phyloP scores from a whole-genome alignment of 2,329 filamentous ascomycete species.

The Pseudocercospora eumusae region DNA sequence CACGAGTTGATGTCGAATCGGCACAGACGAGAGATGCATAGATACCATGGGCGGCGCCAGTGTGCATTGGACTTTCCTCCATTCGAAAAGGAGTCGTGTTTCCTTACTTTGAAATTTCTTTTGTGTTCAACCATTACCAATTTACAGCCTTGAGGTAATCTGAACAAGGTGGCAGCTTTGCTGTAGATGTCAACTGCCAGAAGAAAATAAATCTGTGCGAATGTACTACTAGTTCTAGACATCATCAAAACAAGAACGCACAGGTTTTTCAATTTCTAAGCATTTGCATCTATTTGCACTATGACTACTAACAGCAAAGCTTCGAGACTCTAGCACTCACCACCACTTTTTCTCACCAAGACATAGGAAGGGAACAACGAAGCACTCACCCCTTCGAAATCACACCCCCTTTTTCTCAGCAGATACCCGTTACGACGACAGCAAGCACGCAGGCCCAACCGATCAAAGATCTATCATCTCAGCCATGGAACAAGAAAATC shows the following conservation, averaged over 20 bases:
- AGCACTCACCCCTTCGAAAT: no score
- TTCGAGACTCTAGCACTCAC: neutral
- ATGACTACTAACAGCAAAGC: neutral
- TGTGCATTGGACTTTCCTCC: neutral
- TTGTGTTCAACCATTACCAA: slow-evolving; percentile 5
- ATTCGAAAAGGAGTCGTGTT: neutral
- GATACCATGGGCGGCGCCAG: slow-evolving; percentile 11
- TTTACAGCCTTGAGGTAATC: neutral
- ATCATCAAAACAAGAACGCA: neutral
- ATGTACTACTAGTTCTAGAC: neutral
- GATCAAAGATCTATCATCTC: no score
- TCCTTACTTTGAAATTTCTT: neutral
- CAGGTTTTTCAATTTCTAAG: neutral
- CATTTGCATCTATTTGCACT: neutral
- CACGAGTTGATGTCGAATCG: neutral
- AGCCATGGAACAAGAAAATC: no score
- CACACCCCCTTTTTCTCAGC: no score
- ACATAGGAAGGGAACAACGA: no score
- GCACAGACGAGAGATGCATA: slow-evolving; percentile 4
- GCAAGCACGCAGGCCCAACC: no score
- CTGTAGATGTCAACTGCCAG: slow-evolving; percentile 1
- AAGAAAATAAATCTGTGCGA: neutral
- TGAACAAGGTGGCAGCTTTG: neutral
- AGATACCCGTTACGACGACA: no score
- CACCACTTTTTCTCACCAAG: no score